These are phyloP conservation scores for Fraxinus angustifolia DNA, from an alignment of 305 asterid species.

Conservation along the genomic window DNA sequence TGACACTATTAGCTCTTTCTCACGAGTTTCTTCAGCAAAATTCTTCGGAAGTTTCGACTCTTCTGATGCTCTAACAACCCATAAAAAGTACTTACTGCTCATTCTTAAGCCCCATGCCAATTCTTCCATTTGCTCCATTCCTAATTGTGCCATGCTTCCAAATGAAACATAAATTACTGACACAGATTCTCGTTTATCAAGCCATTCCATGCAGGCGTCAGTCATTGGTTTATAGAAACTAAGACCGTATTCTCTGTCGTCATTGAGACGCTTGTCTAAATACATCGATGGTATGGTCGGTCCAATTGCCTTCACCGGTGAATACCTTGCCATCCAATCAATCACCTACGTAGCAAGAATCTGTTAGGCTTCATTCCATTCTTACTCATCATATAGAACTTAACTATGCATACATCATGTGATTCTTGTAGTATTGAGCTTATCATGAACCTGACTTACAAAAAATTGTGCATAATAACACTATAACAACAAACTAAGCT, in stretches of 20 bases:
- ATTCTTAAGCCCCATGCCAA: constrained; percentile 30
- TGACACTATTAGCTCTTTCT: constrained; percentile 33
- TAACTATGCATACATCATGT: background rate
- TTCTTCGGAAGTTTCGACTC: constrained; percentile 34
- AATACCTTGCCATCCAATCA: background rate
- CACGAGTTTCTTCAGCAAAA: constrained; percentile 17
- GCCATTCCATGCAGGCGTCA: constrained; percentile 29
- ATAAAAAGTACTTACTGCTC: constrained; percentile 31
- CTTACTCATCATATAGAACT: background rate
- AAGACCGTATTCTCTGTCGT: constrained; percentile 33
- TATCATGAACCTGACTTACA: background rate
- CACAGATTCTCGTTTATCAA: constrained; percentile 8
- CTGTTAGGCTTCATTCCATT: background rate
- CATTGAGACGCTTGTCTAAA: constrained; percentile 35
- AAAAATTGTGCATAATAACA: background rate
- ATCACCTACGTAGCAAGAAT: background rate
- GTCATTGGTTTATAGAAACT: constrained; percentile 21
- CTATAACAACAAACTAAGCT: background rate
- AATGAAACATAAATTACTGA: constrained; percentile 39
- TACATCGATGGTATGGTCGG: constrained; percentile 43
- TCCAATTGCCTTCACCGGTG: constrained; percentile 25
- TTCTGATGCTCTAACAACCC: constrained; percentile 38
- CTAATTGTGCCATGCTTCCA: constrained; percentile 28
- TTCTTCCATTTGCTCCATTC: constrained; percentile 23
- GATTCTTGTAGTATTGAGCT: background rate